phyloP scores from a whole-genome alignment of 768 basidiomycete genomes.

The Leccinum arenicola region DNA sequence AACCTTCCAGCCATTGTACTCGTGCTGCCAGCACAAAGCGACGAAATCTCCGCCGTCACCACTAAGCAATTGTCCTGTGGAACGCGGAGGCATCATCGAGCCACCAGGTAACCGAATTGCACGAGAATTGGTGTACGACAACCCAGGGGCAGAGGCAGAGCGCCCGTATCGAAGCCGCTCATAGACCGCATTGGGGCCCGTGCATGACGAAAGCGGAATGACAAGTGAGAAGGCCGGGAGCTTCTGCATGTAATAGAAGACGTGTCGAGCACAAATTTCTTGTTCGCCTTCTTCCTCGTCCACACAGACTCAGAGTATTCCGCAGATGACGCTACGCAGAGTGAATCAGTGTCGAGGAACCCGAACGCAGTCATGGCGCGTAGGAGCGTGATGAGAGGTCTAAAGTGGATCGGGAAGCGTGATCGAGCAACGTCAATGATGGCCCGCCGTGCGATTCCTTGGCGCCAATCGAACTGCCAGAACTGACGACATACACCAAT shows the following conservation, averaged over 20 bases:
- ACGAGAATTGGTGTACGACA: conserved; percentile 62
- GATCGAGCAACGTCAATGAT: conserved; percentile 80
- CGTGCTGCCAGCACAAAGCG: conserved; percentile 77
- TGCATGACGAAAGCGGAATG: conserved; percentile 58
- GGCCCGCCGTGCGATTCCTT: conserved; percentile 65
- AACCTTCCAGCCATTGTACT: conserved; percentile 84
- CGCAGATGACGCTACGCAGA: conserved; percentile 45
- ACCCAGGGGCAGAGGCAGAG: conserved; percentile 43
- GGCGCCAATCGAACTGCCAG: conserved; percentile 77
- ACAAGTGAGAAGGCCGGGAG: conserved; percentile 76
- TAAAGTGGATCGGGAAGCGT: conserved; percentile 79
- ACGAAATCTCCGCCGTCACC: conserved; percentile 61
- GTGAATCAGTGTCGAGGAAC: conserved; percentile 70
- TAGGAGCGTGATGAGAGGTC: conserved; percentile 66
- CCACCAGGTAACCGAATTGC: conserved; percentile 77
- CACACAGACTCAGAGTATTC: conserved; percentile 42
- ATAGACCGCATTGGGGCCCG: conserved; percentile 68
- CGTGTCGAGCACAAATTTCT: conserved; percentile 60
- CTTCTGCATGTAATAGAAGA: conserved; percentile 72
- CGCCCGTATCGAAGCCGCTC: conserved; percentile 62
- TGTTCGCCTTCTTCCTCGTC: conserved; percentile 45
- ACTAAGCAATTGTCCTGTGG: conserved; percentile 69
- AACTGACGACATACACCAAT: conserved; percentile 74
- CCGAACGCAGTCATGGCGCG: conserved; percentile 76
- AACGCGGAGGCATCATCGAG: conserved; percentile 63